These are phyloP conservation scores for Perkinsela sp. DNA, from an alignment of 208 protist genomes.

Conservation along the genomic window DNA sequence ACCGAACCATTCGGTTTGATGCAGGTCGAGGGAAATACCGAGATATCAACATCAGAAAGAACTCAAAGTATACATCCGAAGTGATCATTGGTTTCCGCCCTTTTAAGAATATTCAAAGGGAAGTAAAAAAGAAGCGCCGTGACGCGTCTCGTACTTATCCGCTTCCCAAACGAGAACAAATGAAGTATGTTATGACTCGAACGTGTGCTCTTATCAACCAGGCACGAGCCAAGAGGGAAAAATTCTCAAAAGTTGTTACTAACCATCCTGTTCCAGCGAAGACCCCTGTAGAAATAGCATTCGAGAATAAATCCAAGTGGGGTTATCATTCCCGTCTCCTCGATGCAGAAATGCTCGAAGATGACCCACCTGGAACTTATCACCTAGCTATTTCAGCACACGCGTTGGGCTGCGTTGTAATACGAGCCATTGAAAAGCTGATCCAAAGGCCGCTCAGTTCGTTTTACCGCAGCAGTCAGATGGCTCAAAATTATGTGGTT, in stretches of 20 bases:
- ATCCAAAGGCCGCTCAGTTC: conserved; percentile 35
- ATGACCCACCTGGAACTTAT: conserved; percentile 52
- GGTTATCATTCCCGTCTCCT: conserved; percentile 46
- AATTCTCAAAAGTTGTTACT: neutral
- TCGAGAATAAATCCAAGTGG: conserved; percentile 43
- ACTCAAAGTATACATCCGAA: conserved; percentile 47
- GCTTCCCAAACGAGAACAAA: neutral
- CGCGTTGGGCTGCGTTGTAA: conserved; percentile 30
- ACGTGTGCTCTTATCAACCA: neutral
- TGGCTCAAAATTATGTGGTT: conserved; percentile 34
- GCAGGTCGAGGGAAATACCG: conserved; percentile 25
- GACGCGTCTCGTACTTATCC: neutral
- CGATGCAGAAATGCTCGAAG: conserved; percentile 43
- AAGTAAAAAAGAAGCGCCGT: neutral
- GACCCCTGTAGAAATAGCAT: conserved; percentile 8
- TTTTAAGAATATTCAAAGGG: neutral
- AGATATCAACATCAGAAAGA: conserved; percentile 41
- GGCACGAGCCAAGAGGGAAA: neutral
- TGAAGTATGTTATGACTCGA: neutral
- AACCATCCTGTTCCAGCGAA: neutral
- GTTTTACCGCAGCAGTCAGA: conserved; percentile 51
- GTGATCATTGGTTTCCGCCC: conserved; percentile 41
- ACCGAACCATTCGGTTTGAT: conserved; percentile 59
- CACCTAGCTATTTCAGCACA: conserved; percentile 35
- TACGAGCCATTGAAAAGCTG: conserved; percentile 24